Conservation (phyloP, 2,329 filamentous ascomycete species). For the Colletotrichum brevisporum region DNA sequence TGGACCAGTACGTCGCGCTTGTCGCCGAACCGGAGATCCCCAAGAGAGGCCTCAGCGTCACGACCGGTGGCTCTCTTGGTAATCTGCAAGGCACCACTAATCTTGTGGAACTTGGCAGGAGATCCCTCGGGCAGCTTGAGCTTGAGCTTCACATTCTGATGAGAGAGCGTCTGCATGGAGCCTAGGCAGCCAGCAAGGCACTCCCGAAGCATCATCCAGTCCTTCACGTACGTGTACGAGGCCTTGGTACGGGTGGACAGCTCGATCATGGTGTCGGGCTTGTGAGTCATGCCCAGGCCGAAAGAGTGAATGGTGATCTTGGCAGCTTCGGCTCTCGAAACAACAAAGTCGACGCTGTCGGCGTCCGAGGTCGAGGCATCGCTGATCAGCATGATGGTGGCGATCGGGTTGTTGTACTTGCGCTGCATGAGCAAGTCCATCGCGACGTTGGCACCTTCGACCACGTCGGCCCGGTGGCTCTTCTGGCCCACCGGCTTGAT, state of each 20-base stretch:
- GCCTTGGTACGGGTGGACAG: conserved; percentile 95
- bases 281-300: conserved; percentile 95
- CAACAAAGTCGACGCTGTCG: conserved; percentile 97
- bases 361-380: conserved; percentile 95
- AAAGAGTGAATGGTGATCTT: conserved; percentile 99
- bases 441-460: conserved; percentile 96
- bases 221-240: conserved; percentile 98
- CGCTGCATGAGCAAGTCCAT: conserved; percentile 99
- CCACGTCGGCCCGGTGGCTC: conserved; percentile 94
- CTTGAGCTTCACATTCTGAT: conserved; percentile 97
- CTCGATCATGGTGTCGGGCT: conserved; percentile 99
- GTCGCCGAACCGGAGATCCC: conserved; percentile 94
- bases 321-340: conserved; percentile 94
- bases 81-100: conserved; percentile 94
- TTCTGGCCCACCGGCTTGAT: conserved; percentile 97
- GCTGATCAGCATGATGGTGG: conserved; percentile 96
- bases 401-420: conserved; percentile 94
- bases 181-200: conserved; percentile 95
- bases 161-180: conserved; percentile 92
- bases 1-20: conserved; percentile 95
- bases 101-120: conserved; percentile 98
- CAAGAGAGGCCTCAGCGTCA: conserved; percentile 92
- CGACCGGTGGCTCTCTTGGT: conserved; percentile 96
- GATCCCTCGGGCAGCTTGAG: conserved; percentile 95
- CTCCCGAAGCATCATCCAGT: conserved; percentile 99